Base-by-base conservation (phyloP, 1,284 basidiomycete species). In the Sparassis latifolia region DNA sequence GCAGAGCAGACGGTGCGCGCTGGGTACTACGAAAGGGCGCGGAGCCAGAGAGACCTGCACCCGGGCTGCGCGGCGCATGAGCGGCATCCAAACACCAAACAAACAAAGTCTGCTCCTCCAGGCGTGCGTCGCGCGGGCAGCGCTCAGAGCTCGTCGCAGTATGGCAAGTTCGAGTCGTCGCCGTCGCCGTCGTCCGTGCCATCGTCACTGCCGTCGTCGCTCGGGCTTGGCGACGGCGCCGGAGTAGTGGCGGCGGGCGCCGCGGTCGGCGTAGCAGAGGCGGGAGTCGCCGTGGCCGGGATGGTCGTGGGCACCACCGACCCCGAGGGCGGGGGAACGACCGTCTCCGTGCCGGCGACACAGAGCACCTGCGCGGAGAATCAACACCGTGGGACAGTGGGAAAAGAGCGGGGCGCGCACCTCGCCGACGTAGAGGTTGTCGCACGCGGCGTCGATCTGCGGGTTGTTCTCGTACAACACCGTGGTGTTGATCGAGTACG, bases 361-460 rank as follows among this genome's bases (percentile, higher is more conserved):
- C 80, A 82, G 28, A 84, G 61, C 42, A 83, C 82, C 79, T 83
- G 48, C 12, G 45, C 2, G 6, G 0, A 6, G 43, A 47, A 29
- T 52, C 50, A 43, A 52, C 43, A 10, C 50, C 53, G 55, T 43
- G 30, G 30, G 38, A 20, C n/a, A 7, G 33, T 38, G 42, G 45
- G 20, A 37, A 40, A 44, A 44, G 40, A 7, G 20, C 3, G 12
- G 31, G 33, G 33, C 29, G 66, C 76, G 44, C 37, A 85, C 84
- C 77, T 84, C 80, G 65, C 78, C 82, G 50, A 82, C 61, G 62
- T 86, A 86, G 57, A 87, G 66, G 69, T 87, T 87, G 56, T 57
- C 58, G 63, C 86, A 87, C 0, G 65, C 69, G 0, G 54, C 10
- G 59, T 80, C 61, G 58, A 88, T 68, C 63, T 86, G 79, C n/a